Conservation (phyloP, 495 filamentous ascomycete species). For the Penicillium antarcticum region DNA sequence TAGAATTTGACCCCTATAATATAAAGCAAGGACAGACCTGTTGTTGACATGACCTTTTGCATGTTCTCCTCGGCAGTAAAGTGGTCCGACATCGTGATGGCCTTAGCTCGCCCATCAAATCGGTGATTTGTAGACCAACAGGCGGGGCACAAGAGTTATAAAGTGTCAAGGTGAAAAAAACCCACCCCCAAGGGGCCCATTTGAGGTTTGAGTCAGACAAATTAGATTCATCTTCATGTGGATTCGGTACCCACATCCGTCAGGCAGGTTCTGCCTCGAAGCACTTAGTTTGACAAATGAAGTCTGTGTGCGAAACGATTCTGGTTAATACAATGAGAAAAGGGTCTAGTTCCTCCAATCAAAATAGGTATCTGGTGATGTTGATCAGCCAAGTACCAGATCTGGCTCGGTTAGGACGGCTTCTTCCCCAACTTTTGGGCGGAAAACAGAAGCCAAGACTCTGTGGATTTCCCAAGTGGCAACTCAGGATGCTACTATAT, state of each 20-base stretch:
- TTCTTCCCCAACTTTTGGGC: slow-evolving; percentile 10
- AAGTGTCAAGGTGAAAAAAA: slow-evolving; percentile 9
- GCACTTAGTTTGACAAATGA: slow-evolving; percentile 10
- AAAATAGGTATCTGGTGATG: slow-evolving; percentile 13
- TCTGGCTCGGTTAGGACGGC: slow-evolving; percentile 25
- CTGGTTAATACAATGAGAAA: slow-evolving; percentile 7
- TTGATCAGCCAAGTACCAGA: slow-evolving; percentile 14
- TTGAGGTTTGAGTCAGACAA: slow-evolving; percentile 9
- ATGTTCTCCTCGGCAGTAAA: slow-evolving; percentile 19
- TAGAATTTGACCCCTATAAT: not conserved
- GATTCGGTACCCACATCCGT: slow-evolving; percentile 12
- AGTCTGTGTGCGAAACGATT: slow-evolving; percentile 4
- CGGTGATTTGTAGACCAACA: not conserved
- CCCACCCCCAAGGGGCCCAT: slow-evolving; percentile 3
- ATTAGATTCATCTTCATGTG: slow-evolving; percentile 12
- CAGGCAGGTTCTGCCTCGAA: slow-evolving; percentile 11
- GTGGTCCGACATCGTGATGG: slow-evolving; percentile 18
- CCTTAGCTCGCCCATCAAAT: slow-evolving; percentile 1
- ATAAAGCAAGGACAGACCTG: slow-evolving; percentile 12
- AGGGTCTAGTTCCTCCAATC: slow-evolving; percentile 3
- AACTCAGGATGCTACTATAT: slow-evolving; percentile 1
- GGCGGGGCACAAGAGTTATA: slow-evolving; percentile 6
- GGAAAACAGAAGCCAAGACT: slow-evolving; percentile 11
- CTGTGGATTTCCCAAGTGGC: slow-evolving; percentile 9
- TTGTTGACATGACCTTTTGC: slow-evolving; percentile 20